These are phyloP conservation scores for Fusarium annulatum DNA, from an alignment of 2,329 filamentous ascomycete species.

Conservation along the genomic window DNA sequence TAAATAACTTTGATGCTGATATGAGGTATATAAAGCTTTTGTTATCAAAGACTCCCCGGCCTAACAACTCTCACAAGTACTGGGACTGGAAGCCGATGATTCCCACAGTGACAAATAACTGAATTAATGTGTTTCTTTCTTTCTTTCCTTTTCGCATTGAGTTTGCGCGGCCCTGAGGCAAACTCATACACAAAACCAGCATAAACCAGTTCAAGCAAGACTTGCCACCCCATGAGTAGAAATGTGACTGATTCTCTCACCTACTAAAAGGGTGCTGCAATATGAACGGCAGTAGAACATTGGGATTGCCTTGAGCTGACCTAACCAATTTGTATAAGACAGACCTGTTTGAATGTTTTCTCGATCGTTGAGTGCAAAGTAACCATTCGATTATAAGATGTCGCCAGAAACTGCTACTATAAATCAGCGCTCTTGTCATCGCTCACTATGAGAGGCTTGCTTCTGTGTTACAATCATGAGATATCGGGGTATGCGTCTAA, in stretches of 20 bases:
- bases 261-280: neutral
- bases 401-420: neutral
- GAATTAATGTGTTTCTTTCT: neutral
- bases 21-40: neutral
- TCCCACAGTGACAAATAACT: neutral
- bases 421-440: neutral
- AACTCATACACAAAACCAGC: too few species aligned
- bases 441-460: neutral
- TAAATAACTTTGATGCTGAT: neutral
- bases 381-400: neutral
- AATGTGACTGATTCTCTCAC: neutral
- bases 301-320: neutral
- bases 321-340: neutral
- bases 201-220: neutral
- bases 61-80: neutral
- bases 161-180: too few species aligned
- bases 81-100: neutral
- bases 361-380: neutral
- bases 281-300: neutral
- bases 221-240: neutral
- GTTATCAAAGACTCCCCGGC: neutral
- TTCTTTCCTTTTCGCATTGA: neutral
- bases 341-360: neutral
- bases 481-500: neutral
- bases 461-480: neutral